A percentile compares a stretch with the other conserved stretches of the same genome.
Evolutionary conservation across 192 early-diverging fungal genomes (phyloP).

Genomic region (Linnemannia exigua): DNA sequence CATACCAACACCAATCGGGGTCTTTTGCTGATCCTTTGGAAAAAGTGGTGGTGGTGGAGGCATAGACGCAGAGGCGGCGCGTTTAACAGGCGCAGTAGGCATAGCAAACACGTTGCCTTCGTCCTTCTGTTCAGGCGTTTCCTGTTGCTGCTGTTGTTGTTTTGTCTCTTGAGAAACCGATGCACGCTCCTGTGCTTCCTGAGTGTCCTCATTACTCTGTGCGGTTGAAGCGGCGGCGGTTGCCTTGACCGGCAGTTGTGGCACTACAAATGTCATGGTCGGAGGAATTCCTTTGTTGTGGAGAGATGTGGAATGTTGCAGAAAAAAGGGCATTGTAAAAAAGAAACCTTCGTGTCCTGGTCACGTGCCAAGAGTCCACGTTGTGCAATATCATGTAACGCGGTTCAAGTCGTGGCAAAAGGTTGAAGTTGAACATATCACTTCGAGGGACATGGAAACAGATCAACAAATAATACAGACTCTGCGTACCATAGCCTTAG

Average conservation of each 20-base stretch:
- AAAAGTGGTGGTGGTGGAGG: conserved; percentile 35
- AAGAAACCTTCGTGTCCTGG: neutral
- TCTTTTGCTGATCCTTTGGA: conserved; percentile 27
- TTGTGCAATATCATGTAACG: no score
- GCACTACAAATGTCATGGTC: conserved; percentile 46
- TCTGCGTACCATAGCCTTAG: no score
- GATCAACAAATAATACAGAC: no score
- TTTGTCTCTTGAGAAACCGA: neutral
- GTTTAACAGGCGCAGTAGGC: conserved; percentile 16
- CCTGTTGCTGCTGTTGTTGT: neutral
- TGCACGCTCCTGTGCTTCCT: neutral
- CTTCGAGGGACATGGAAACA: no score
- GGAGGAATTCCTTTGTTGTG: neutral
- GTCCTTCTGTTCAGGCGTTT: neutral
- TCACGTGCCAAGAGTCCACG: no score
- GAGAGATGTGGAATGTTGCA: neutral
- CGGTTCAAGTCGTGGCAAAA: no score
- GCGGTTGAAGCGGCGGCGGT: neutral
- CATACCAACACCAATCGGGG: neutral
- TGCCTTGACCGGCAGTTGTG: conserved; percentile 28
- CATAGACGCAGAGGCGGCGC: conserved; percentile 2
- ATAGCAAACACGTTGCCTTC: conserved; percentile 16
- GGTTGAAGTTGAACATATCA: no score
- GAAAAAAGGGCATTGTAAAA: neutral
- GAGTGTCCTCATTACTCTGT: neutral